A percentile compares a stretch with the other conserved stretches of the same genome.
These are phyloP conservation scores for Penicillium cosmopolitanum DNA, from an alignment of 495 filamentous ascomycete genomes.

Conservation along the genomic window DNA sequence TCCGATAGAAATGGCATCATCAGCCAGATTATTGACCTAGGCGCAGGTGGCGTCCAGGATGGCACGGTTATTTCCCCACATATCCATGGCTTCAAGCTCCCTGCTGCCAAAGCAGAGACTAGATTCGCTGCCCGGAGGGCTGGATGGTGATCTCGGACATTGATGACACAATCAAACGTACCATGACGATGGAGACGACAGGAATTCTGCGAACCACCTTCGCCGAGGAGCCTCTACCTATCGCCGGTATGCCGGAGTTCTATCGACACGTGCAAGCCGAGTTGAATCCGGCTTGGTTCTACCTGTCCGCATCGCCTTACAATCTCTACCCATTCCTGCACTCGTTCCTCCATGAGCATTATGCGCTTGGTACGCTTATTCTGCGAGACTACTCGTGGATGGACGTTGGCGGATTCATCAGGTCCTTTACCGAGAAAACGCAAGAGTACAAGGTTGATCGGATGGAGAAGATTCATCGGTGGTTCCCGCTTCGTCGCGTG, in stretches of 20 bases:
- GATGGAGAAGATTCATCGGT: constrained; percentile 72
- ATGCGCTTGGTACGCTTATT: constrained; percentile 76
- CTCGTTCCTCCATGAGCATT: constrained; percentile 66
- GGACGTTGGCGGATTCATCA: constrained; percentile 77
- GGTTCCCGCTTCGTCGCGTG: constrained; percentile 78
- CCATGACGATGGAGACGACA: constrained; percentile 74
- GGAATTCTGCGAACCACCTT: constrained; percentile 87
- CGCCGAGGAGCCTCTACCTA: constrained; percentile 68
- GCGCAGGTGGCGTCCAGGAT: constrained; percentile 35
- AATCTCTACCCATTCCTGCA: constrained; percentile 91
- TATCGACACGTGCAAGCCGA: constrained; percentile 65
- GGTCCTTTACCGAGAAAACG: constrained; percentile 77
- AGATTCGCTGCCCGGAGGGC: constrained; percentile 76
- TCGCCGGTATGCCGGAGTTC: constrained; percentile 81
- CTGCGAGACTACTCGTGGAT: constrained; percentile 88
- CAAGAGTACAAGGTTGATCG: constrained; percentile 85
- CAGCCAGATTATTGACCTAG: constrained; percentile 54
- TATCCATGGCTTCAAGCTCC: constrained; percentile 42
- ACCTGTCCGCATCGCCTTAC: constrained; percentile 92
- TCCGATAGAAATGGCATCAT: constrained; percentile 72
- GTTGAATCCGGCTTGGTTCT: constrained; percentile 79
- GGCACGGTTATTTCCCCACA: constrained; percentile 38
- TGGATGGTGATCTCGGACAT: constrained; percentile 92
- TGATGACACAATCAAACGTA: constrained; percentile 95
- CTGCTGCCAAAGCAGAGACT: constrained; percentile 60